Evolutionary conservation across 2,329 filamentous ascomycete genomes (phyloP).

Genomic region (Ascochyta fabae): DNA sequence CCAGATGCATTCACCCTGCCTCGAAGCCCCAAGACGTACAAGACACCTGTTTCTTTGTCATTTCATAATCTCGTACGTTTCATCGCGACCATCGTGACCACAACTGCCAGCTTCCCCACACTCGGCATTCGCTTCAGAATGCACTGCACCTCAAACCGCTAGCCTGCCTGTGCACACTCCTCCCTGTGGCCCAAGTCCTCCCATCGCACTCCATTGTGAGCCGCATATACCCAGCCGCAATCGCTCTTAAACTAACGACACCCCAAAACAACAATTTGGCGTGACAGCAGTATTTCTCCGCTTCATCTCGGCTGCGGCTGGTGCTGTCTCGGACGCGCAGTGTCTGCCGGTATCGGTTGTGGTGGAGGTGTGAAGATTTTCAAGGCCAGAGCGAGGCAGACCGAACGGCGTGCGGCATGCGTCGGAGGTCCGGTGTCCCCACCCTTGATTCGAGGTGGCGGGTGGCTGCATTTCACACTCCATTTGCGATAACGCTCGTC

Average conservation of each 20-base stretch:
- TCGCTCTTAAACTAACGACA: constrained; percentile 17
- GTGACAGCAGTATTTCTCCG: constrained; percentile 18
- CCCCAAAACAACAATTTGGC: constrained; percentile 7
- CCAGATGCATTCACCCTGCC: neutral
- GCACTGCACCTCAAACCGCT: constrained; percentile 9
- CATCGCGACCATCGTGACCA: constrained; percentile 15
- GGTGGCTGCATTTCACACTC: neutral
- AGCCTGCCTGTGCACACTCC: constrained; percentile 7
- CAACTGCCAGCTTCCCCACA: constrained; percentile 14
- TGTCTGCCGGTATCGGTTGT: constrained; percentile 16
- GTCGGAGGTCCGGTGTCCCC: constrained; percentile 3
- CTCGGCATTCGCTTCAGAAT: constrained; percentile 4
- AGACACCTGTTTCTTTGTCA: neutral
- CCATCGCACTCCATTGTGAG: constrained; percentile 1
- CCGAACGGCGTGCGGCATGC: constrained; percentile 16
- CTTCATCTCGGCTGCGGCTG: constrained; percentile 13
- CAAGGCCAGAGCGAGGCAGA: constrained; percentile 12
- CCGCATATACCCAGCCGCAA: constrained; percentile 14
- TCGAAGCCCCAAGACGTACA: neutral
- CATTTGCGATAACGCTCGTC: too few species aligned
- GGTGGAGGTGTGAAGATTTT: constrained; percentile 10
- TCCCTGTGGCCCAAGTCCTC: neutral
- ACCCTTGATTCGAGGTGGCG: neutral
- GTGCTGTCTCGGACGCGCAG: constrained; percentile 7
- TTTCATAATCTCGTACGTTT: constrained; percentile 1